Base-by-base conservation (phyloP, 2,329 filamentous ascomycete genomes). In the Aspergillus uvarum region DNA sequence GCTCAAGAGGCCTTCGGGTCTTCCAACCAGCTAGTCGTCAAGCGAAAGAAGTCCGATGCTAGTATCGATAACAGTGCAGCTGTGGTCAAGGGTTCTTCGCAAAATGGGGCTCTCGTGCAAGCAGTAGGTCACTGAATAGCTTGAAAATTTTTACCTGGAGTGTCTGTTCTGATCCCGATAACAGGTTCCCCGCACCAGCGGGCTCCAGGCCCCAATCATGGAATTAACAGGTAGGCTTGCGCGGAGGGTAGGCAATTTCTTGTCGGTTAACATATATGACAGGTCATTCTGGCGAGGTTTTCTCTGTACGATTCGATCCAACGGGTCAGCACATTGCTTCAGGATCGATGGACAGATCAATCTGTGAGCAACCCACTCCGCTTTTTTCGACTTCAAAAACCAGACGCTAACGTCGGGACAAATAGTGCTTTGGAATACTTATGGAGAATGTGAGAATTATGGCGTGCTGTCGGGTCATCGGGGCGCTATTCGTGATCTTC, bases 361-460 rank as follows among this genome's bases (percentile, higher is more conserved):
- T 99, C 68, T 82, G 91, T 96, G 80, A 60, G 89, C 79, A 24
- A 5, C 51, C 8, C 32, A 35, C 53, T 16, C 26, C 49, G 38
- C 7, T 21, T 31, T 32, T 19, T 12, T 26, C 19, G 26, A 29
- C 42, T 47, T 47, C 24, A 19, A 3, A 8, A 14, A 47, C n/a
- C 38, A 2, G 31, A 47, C 21, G 31, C 38, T 48, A 51, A 32
- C 16, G 35, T 49, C 47, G n/a, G 44, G 38, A n/a, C 32, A 16
- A 50, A 56, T 48, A 96, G 91, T 98, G 78, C 84, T 99, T 31
- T 99, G 95, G 95, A 87, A 90, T 70, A 96, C 93, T 1, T 92
- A 94, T 63, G 94, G 92, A 70, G 85, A 92, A 68, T 97, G 94
- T 79, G 91, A 96, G 72, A 99, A 99, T 79, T 97, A 97, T 71